phyloP scores from a whole-genome alignment of 371 early-diverging fungal genomes.

The Zopfochytrium polystomum region DNA sequence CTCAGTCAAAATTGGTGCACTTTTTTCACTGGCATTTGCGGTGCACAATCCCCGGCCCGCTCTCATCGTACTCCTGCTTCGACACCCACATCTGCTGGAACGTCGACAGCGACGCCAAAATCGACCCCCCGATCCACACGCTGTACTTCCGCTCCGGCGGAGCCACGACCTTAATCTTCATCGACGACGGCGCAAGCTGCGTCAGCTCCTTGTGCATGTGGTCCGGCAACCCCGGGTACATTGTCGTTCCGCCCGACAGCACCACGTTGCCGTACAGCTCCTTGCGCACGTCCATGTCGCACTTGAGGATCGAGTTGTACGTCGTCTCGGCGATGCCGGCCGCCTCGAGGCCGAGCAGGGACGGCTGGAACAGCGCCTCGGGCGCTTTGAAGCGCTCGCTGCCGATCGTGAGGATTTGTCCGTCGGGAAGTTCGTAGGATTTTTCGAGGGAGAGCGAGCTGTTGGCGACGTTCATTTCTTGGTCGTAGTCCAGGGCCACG shows the following conservation, averaged over 20 bases:
- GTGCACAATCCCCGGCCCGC: too few species aligned
- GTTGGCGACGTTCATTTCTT: slow-evolving; percentile 71
- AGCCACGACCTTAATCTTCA: slow-evolving; percentile 98
- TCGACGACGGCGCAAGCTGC: slow-evolving; percentile 28
- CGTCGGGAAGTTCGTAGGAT: slow-evolving; percentile 90
- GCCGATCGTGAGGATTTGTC: slow-evolving; percentile 82
- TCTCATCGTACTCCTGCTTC: too few species aligned
- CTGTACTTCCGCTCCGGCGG: too few species aligned
- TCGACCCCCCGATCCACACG: too few species aligned
- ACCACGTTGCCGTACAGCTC: too few species aligned
- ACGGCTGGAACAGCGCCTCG: too few species aligned
- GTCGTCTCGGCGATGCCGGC: too few species aligned
- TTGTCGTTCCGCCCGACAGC: slow-evolving; percentile 92
- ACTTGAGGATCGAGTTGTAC: slow-evolving; percentile 85
- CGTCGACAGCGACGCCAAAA: too few species aligned
- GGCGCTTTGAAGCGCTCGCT: too few species aligned
- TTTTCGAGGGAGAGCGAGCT: slow-evolving; percentile 88
- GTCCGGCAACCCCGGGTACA: slow-evolving; percentile 87
- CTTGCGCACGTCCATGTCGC: slow-evolving; percentile 87
- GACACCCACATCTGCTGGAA: too few species aligned
- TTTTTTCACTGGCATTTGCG: slow-evolving; percentile 99
- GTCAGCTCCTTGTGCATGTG: slow-evolving; percentile 23
- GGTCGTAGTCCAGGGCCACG: too few species aligned
- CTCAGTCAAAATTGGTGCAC: slow-evolving; percentile 99
- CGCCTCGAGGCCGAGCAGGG: slow-evolving; percentile 81